A percentile compares a stretch with the other conserved stretches of the same genome.
phyloP scores from a whole-genome alignment of 441 rosid species.

The Aquilaria agallochum region DNA sequence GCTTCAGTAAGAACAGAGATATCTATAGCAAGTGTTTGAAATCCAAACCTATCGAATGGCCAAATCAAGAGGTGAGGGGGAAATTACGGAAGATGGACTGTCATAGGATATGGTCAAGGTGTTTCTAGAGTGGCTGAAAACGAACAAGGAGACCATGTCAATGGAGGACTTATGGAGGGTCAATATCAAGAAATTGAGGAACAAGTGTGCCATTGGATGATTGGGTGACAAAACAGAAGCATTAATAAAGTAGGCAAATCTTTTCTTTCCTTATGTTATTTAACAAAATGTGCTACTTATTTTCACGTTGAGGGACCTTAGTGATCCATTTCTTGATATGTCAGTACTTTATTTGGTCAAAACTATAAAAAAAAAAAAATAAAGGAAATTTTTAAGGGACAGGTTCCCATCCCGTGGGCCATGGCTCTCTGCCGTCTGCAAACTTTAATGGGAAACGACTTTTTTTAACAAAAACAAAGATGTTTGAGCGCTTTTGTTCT shows the following conservation, averaged over 20 bases:
- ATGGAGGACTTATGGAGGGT: conserved; percentile 84
- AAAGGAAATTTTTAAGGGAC: no score
- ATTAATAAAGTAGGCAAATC: conserved; percentile 47
- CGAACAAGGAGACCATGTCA: conserved; percentile 73
- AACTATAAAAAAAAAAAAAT: no score
- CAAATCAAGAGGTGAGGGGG: conserved; percentile 23
- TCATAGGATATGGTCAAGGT: conserved; percentile 76
- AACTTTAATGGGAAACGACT: no score
- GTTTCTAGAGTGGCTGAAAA: conserved; percentile 87
- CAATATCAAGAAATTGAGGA: conserved; percentile 86
- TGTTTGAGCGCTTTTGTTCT: no score
- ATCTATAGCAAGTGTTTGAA: conserved; percentile 8
- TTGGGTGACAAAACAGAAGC: conserved; percentile 90
- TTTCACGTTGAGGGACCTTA: no score
- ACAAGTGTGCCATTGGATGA: conserved; percentile 74
- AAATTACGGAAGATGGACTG: conserved; percentile 11
- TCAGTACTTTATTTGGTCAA: no score
- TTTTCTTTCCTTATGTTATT: no score
- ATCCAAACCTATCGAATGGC: conserved; percentile 8
- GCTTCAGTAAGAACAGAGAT: conserved; percentile 19
- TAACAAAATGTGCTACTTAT: no score
- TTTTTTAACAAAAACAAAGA: no score
- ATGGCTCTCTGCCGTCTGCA: no score
- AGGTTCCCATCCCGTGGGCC: no score
- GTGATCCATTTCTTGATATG: no score